A percentile compares a stretch with the other conserved stretches of the same genome.
phyloP scores from a whole-genome alignment of 345 rosid species.

The Clausena lansium region DNA sequence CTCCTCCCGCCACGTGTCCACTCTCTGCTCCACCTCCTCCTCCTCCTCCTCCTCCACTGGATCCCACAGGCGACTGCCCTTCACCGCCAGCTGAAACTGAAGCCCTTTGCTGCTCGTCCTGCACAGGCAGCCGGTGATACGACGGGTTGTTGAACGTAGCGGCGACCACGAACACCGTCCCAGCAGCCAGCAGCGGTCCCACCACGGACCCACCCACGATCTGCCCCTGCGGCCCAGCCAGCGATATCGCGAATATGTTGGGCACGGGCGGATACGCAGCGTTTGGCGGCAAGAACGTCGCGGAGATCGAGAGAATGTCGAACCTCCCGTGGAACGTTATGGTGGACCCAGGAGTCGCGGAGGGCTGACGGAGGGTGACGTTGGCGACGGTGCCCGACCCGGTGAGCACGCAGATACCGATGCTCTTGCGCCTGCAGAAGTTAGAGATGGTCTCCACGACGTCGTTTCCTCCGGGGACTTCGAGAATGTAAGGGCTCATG shows the following conservation, averaged over 20 bases:
- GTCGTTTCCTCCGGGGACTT: constrained; percentile 74
- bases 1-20: constrained; percentile 47
- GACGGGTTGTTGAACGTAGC: constrained; percentile 76
- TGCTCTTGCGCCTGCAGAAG: constrained; percentile 62
- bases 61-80: constrained; percentile 46
- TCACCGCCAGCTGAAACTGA: constrained; percentile 50
- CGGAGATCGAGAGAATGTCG: constrained; percentile 83
- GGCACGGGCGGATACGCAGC: constrained; percentile 45
- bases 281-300: constrained; percentile 63
- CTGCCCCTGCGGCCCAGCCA: constrained; percentile 95
- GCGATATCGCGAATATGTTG: constrained; percentile 56
- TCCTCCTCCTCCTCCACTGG: constrained; percentile 53
- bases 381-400: constrained; percentile 90
- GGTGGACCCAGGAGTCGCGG: constrained; percentile 69
- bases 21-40: constrained; percentile 57
- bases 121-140: constrained; percentile 54
- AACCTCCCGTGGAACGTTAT: constrained; percentile 87
- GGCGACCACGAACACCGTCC: constrained; percentile 69
- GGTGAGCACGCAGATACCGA: constrained; percentile 65
- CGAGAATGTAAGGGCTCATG: constrained; percentile 90
- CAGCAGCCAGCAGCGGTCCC: constrained; percentile 67
- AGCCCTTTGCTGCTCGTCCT: constrained; percentile 37
- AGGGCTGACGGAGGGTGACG: constrained; percentile 84
- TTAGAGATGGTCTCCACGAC: constrained; percentile 55
- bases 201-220: constrained; percentile 84